Percentiles rank a stretch among this genome's conserved stretches.
phyloP scores from a whole-genome alignment of 768 basidiomycete genomes.

The Hygrocybe punicea region DNA sequence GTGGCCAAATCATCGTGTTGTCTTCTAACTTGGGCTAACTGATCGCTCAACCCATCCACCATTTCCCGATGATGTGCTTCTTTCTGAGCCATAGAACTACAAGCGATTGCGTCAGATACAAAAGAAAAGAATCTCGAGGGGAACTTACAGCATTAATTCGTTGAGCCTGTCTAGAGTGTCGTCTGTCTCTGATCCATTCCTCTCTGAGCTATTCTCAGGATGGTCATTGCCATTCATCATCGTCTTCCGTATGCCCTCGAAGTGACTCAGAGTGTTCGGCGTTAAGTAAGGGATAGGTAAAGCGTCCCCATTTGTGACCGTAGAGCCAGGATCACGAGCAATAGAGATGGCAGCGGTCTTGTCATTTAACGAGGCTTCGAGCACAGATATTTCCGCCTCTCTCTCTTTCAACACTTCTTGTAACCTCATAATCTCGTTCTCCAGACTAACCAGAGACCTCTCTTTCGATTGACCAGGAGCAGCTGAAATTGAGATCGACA shows the following conservation, averaged over 20 bases:
- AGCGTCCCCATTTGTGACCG: constrained; percentile 17
- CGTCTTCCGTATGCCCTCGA: constrained; percentile 67
- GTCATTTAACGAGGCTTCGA: constrained; percentile 55
- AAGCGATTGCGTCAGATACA: constrained; percentile 11
- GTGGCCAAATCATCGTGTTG: constrained; percentile 80
- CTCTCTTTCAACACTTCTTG: constrained; percentile 90
- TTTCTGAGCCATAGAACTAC: constrained; percentile 95
- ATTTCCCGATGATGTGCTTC: constrained; percentile 84
- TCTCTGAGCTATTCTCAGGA: constrained; percentile 39
- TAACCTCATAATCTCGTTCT: constrained; percentile 92
- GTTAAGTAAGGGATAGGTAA: constrained; percentile 46
- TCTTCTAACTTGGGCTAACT: constrained; percentile 66
- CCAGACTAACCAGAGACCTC: constrained; percentile 79
- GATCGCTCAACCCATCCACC: constrained; percentile 66
- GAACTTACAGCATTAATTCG: constrained; percentile 84
- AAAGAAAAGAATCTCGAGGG: background rate
- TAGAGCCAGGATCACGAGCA: constrained; percentile 23
- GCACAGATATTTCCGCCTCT: constrained; percentile 80
- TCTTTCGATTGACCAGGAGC: constrained; percentile 43
- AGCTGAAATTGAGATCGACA: constrained; percentile 53
- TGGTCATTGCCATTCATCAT: constrained; percentile 52
- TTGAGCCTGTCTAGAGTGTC: constrained; percentile 79
- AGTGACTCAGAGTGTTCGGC: constrained; percentile 68
- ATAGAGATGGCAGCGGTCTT: constrained; percentile 11
- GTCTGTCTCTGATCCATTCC: constrained; percentile 49